Base-by-base conservation (phyloP, 441 rosid genomes). In the Gossypium lobatum region DNA sequence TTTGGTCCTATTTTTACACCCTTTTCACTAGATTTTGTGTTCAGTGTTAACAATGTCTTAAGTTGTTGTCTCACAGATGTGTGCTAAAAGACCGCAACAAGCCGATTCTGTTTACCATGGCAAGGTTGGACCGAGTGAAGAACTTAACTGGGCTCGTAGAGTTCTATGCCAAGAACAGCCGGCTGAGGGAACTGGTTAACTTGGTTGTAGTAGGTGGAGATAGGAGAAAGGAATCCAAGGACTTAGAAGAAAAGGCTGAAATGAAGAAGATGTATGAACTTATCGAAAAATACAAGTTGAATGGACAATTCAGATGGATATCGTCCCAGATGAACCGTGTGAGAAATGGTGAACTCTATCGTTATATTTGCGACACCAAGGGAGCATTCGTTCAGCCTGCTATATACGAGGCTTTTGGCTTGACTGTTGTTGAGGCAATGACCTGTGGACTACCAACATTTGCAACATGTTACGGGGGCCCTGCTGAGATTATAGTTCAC, bases 361-460 rank as follows among this genome's bases (percentile, higher is more conserved):
- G 98, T 0, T 89, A 79, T 88, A 91, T 94, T 14, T 86, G 91
- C 66, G 98, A 94, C 78, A 85, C 88, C 1, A 92, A 80, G 81
- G 98, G 98, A 31, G 98, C 88, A 5, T 94, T 94, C 6, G 97
- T 92, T 76, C 98, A 94, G 86, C 97, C 98, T 0, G 97, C 97
- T 2, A 1, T 92, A 26, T 94, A 94, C 14, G 98, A 94, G 74
- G 98, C 98, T 3, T 94, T 94, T 26, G 98, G 98, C 0, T 76
- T 94, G 74, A 93, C 98, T 0, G 98, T 92, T 10, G 91, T 94
- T 2, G 98, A 94, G 87, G 93, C 98, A 74, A 94, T 94, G 98
- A 84, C 93, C 23, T 94, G 97, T 77, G 98, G 98, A 2, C 72
- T 93, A 78, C 98, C 97, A 0, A 93, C 97, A 17, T 90, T 93